Conservation (phyloP, 495 filamentous ascomycete species). For the Extremus antarcticus region DNA sequence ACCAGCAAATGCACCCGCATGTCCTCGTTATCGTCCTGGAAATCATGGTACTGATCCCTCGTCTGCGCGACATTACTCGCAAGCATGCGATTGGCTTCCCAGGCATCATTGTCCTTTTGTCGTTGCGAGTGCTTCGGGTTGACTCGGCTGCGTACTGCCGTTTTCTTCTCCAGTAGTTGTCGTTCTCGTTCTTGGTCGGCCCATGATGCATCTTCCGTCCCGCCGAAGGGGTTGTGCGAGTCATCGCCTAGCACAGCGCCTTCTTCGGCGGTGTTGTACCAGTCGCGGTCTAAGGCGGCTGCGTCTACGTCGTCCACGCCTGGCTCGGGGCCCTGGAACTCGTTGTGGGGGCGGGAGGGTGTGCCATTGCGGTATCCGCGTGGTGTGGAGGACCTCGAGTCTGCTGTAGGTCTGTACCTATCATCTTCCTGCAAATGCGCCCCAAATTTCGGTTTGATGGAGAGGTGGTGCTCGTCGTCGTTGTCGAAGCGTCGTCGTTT, state of each 20-base stretch:
- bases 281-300: slow-evolving; percentile 74
- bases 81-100: slow-evolving; percentile 98
- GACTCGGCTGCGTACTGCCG: slow-evolving; percentile 44
- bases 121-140: slow-evolving; percentile 66
- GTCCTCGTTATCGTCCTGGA: slow-evolving; percentile 82
- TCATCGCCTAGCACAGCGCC: slow-evolving; percentile 72
- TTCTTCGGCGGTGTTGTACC: slow-evolving; percentile 68
- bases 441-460: slow-evolving; percentile 2
- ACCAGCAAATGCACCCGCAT: slow-evolving; percentile 85
- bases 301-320: slow-evolving; percentile 40
- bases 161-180: slow-evolving; percentile 62
- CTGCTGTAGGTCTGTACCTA: background rate
- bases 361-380: slow-evolving; percentile 1
- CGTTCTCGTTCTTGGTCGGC: slow-evolving; percentile 63
- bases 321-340: slow-evolving; percentile 28
- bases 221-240: slow-evolving; percentile 56
- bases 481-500: slow-evolving; percentile 11
- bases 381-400: background rate
- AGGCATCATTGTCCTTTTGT: slow-evolving; percentile 90
- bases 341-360: background rate
- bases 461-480: slow-evolving; percentile 1
- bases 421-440: background rate
- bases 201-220: slow-evolving; percentile 49
- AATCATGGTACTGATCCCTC: slow-evolving; percentile 65
- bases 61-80: slow-evolving; percentile 91